These are phyloP conservation scores for Sedum album DNA, from an alignment of 164 flowering plant species.

Conservation along the genomic window DNA sequence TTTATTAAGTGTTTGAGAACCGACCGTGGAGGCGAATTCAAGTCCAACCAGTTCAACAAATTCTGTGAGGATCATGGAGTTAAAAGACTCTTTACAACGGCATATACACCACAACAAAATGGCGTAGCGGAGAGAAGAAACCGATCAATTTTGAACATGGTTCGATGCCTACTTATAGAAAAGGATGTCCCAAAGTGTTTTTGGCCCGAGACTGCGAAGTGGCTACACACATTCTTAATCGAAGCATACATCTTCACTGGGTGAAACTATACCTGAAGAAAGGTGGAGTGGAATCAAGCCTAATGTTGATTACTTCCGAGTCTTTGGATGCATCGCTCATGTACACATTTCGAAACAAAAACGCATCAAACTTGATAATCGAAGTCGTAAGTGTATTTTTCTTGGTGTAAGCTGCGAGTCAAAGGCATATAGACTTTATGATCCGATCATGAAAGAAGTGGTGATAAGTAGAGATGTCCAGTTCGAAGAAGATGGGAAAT, in stretches of 20 bases:
- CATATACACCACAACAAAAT: constrained; percentile 15
- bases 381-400: constrained; percentile 9
- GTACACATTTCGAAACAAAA: constrained; percentile 3
- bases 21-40: constrained; percentile 12
- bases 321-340: constrained; percentile 14
- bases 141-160: constrained; percentile 2
- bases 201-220: not conserved
- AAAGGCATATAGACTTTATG: constrained; percentile 12
- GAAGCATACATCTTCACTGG: constrained; percentile 1
- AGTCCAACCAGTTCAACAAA: constrained; percentile 7
- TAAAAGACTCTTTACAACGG: not conserved
- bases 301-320: constrained; percentile 1
- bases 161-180: not conserved
- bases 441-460: not conserved
- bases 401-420: constrained; percentile 1
- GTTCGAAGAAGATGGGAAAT: constrained; percentile 12
- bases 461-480: constrained; percentile 9
- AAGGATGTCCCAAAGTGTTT: constrained; percentile 11
- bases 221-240: constrained; percentile 13
- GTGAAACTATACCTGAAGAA: constrained; percentile 6
- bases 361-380: constrained; percentile 9
- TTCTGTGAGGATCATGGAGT: constrained; percentile 10
- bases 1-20: not conserved
- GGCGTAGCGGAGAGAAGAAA: constrained; percentile 11
- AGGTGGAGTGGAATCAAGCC: constrained; percentile 8